Evolutionary conservation across 805 yeast species (phyloP).

Genomic region (Ogataea zsoltii): DNA sequence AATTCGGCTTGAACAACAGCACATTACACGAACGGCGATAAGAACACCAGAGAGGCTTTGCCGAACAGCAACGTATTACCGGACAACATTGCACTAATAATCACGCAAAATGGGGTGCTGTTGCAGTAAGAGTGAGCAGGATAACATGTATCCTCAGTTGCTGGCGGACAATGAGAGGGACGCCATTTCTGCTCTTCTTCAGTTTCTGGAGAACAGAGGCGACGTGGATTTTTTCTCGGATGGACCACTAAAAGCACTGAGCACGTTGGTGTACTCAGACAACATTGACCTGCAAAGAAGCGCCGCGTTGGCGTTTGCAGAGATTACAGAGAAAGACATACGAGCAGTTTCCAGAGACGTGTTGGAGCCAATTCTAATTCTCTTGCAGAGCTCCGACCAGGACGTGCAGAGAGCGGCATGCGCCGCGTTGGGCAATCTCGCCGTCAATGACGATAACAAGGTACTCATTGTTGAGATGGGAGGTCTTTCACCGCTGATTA

Average conservation of each 20-base stretch:
- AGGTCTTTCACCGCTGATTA: conserved; percentile 91
- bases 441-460: conserved; percentile 95
- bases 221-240: conserved; percentile 88
- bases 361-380: conserved; percentile 86
- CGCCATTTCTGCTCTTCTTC: conserved; percentile 87
- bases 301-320: conserved; percentile 98
- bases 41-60: not conserved
- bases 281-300: conserved; percentile 93
- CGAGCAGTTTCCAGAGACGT: conserved; percentile 89
- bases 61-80: not conserved
- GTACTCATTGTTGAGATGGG: conserved; percentile 96
- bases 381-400: conserved; percentile 82
- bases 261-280: conserved; percentile 92
- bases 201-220: conserved; percentile 83
- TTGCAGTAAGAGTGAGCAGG: conserved; percentile 49
- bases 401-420: conserved; percentile 99
- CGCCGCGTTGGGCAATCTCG: conserved; percentile 97
- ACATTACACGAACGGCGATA: not conserved
- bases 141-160: conserved; percentile 71
- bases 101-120: conserved; percentile 48
- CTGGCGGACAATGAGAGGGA: conserved; percentile 95
- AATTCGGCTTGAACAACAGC: not conserved
- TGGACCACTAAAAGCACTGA: conserved; percentile 84
- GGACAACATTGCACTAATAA: not conserved
- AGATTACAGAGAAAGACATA: conserved; percentile 94